Percentiles rank a stretch among this genome's conserved stretches.
These are phyloP conservation scores for Cryphonectria naterciae DNA, from an alignment of 2,329 filamentous ascomycete species.

Conservation along the genomic window DNA sequence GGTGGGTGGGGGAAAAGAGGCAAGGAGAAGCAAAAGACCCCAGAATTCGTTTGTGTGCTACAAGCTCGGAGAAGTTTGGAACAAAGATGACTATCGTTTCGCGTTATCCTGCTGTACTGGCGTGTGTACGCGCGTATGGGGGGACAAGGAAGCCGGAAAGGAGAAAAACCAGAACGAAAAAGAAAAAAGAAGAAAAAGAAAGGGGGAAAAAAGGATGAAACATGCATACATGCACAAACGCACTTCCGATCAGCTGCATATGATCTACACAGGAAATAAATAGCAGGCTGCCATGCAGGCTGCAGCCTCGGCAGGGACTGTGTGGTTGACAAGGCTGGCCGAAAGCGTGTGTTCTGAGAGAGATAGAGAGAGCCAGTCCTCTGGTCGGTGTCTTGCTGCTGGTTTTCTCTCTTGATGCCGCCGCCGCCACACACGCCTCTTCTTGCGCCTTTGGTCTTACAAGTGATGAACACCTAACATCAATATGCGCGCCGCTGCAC, in stretches of 20 bases:
- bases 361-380: not conserved
- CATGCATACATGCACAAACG: not conserved
- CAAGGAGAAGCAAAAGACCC: no score
- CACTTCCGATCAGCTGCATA: not conserved
- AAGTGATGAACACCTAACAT: not conserved
- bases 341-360: not conserved
- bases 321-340: not conserved
- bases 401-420: not conserved
- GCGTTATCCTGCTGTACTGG: no score
- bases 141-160: no score
- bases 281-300: not conserved
- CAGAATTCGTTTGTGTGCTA: no score
- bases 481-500: not conserved
- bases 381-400: not conserved
- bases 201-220: not conserved
- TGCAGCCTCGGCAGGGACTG: not conserved
- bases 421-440: not conserved
- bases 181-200: no score
- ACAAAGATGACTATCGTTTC: no score
- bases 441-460: not conserved
- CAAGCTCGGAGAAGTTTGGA: no score
- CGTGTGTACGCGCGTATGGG: no score
- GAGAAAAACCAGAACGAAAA: no score
- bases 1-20: no score
- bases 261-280: not conserved